A percentile compares a stretch with the other conserved stretches of the same genome.
Evolutionary conservation across 1,284 basidiomycete genomes (phyloP).

Genomic region (Apiotrichum domesticum): DNA sequence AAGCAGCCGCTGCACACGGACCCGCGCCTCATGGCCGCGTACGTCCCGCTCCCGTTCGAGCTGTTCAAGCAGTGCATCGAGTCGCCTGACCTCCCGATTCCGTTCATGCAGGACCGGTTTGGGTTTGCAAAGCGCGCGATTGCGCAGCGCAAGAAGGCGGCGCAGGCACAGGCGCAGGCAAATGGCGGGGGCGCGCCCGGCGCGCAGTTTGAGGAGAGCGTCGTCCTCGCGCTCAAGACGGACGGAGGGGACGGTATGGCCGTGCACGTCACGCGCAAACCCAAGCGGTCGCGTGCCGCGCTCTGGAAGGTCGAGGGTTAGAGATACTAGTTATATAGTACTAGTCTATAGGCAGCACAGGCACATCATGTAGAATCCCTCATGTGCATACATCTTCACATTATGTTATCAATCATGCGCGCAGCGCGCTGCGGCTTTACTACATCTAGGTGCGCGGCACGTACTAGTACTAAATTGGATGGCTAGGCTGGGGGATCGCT

Average conservation of each 20-base stretch:
- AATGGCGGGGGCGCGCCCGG: conserved; percentile 50
- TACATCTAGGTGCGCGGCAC: background rate
- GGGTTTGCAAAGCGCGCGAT: conserved; percentile 83
- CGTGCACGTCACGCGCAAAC: conserved; percentile 77
- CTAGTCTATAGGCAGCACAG: no score
- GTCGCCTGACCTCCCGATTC: conserved; percentile 33
- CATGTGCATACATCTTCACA: conserved; percentile 1
- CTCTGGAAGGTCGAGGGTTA: conserved; percentile 78
- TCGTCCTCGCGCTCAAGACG: conserved; percentile 75
- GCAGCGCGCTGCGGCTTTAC: background rate
- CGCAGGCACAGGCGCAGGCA: conserved; percentile 53
- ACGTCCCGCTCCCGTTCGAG: conserved; percentile 45
- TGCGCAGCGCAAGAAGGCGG: conserved; percentile 63
- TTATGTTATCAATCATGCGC: background rate
- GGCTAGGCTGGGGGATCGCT: no score
- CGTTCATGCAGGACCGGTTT: conserved; percentile 72
- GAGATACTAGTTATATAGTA: no score
- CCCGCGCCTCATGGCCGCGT: conserved; percentile 31
- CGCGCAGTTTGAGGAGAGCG: conserved; percentile 58
- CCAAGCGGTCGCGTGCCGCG: conserved; percentile 60
- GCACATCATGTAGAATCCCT: background rate
- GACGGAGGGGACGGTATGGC: conserved; percentile 57
- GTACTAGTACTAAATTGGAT: background rate
- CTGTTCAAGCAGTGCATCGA: conserved; percentile 43
- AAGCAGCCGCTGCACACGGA: conserved; percentile 10